phyloP scores from a whole-genome alignment of 352 stramenopile species.

The Pythium sp. region DNA sequence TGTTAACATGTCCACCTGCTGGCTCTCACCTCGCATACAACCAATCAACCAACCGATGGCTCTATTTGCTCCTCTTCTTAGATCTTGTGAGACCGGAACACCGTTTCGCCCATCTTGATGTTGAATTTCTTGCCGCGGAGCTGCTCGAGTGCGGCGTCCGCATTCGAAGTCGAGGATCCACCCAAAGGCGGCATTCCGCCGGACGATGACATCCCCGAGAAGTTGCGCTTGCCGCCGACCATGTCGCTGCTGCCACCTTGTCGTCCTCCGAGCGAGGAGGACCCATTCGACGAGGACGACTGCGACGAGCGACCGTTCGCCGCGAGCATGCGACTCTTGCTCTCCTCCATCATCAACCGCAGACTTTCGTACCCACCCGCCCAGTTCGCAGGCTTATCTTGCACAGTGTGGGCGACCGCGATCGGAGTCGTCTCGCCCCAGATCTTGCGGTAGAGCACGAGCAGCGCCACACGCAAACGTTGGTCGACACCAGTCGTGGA shows the following conservation, averaged over 20 bases:
- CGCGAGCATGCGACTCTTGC: conserved; percentile 54
- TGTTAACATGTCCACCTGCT: neutral
- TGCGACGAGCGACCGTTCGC: conserved; percentile 14
- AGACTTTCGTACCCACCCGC: conserved; percentile 80
- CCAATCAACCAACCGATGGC: neutral
- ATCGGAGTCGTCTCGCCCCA: conserved; percentile 83
- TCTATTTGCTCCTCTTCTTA: conserved; percentile 19
- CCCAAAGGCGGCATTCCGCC: conserved; percentile 13
- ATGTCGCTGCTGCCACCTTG: conserved; percentile 24
- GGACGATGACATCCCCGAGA: conserved; percentile 16
- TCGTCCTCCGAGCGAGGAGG: conserved; percentile 11
- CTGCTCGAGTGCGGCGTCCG: conserved; percentile 59
- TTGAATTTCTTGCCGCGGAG: conserved; percentile 86
- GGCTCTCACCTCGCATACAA: neutral
- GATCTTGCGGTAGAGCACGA: conserved; percentile 76
- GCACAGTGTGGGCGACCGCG: conserved; percentile 74
- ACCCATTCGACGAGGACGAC: neutral
- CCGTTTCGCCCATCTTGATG: conserved; percentile 79
- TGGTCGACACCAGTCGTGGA: conserved; percentile 54
- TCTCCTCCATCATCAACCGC: conserved; percentile 83
- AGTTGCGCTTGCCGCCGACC: conserved; percentile 30
- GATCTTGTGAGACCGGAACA: conserved; percentile 82
- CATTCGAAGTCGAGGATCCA: conserved; percentile 17
- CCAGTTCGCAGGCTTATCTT: conserved; percentile 77
- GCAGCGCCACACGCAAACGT: conserved; percentile 66